phyloP scores from a whole-genome alignment of 2,329 filamentous ascomycete genomes.

The Septoria linicola region DNA sequence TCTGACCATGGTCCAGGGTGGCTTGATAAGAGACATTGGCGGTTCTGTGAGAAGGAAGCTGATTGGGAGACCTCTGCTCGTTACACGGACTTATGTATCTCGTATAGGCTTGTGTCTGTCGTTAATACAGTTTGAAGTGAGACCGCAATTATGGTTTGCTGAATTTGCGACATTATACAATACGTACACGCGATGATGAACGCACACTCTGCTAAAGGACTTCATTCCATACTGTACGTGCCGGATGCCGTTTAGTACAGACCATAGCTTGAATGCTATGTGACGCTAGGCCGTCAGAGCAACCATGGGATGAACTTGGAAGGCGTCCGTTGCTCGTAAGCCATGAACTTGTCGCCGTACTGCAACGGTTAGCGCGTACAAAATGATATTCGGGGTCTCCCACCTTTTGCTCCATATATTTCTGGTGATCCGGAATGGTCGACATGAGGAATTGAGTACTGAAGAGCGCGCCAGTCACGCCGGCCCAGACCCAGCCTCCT shows the following conservation, averaged over 20 bases:
- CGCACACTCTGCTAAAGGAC: no score
- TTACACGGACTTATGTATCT: background rate
- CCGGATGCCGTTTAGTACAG: no score
- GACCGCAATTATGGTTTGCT: no score
- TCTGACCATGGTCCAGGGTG: slow-evolving; percentile 4
- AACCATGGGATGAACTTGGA: slow-evolving; percentile 42
- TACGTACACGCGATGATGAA: no score
- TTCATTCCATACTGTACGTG: no score
- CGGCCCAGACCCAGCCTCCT: slow-evolving; percentile 50
- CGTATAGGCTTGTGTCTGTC: background rate
- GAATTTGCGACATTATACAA: no score
- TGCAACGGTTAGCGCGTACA: slow-evolving; percentile 17
- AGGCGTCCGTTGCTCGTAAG: slow-evolving; percentile 41
- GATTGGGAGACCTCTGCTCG: no score
- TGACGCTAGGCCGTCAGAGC: no score
- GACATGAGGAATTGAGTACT: slow-evolving; percentile 48
- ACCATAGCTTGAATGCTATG: no score
- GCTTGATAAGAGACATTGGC: background rate
- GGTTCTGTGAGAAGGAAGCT: background rate
- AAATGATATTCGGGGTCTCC: slow-evolving; percentile 16
- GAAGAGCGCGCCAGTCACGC: slow-evolving; percentile 43
- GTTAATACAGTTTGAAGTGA: no score
- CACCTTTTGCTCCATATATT: slow-evolving; percentile 49
- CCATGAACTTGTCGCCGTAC: slow-evolving; percentile 43
- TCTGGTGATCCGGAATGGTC: slow-evolving; percentile 50